Percentiles rank a stretch among this genome's conserved stretches.
These are phyloP conservation scores for Triticum monococcum DNA, from an alignment of 176 grass and related monocot genomes.

Conservation along the genomic window DNA sequence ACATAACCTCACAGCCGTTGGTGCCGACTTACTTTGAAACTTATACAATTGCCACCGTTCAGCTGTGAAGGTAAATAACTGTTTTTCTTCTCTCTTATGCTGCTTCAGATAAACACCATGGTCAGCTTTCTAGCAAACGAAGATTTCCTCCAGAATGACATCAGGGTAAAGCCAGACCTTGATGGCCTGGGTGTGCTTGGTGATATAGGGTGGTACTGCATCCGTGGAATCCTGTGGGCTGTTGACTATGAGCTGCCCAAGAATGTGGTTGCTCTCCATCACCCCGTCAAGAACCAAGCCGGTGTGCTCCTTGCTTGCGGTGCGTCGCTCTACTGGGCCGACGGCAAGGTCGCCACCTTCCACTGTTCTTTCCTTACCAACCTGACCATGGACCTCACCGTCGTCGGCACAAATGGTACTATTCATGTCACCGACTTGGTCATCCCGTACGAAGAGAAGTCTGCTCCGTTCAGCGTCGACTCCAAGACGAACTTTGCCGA, in stretches of 20 bases:
- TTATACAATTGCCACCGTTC: neutral
- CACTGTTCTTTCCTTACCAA: conserved; percentile 70
- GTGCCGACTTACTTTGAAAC: neutral
- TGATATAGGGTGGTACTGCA: conserved; percentile 84
- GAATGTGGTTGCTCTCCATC: conserved; percentile 33
- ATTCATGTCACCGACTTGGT: conserved; percentile 64
- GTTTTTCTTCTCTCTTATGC: conserved; percentile 1
- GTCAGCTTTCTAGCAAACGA: conserved; percentile 43
- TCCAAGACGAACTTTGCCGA: conserved; percentile 49
- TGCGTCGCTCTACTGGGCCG: conserved; percentile 50
- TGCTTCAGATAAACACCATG: conserved; percentile 62
- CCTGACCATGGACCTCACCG: conserved; percentile 54
- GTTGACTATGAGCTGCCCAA: conserved; percentile 67
- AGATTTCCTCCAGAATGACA: conserved; percentile 80
- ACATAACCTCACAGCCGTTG: neutral
- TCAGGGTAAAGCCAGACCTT: conserved; percentile 81
- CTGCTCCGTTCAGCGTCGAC: conserved; percentile 36
- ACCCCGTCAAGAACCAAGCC: conserved; percentile 51
- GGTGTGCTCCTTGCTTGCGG: conserved; percentile 67
- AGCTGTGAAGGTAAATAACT: neutral
- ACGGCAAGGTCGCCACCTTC: conserved; percentile 58
- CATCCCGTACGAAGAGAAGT: conserved; percentile 64
- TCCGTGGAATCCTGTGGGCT: conserved; percentile 67
- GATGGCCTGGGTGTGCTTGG: conserved; percentile 74
- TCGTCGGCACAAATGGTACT: conserved; percentile 65